phyloP scores from a whole-genome alignment of 768 basidiomycete species.

The Daedaleopsis nitida region DNA sequence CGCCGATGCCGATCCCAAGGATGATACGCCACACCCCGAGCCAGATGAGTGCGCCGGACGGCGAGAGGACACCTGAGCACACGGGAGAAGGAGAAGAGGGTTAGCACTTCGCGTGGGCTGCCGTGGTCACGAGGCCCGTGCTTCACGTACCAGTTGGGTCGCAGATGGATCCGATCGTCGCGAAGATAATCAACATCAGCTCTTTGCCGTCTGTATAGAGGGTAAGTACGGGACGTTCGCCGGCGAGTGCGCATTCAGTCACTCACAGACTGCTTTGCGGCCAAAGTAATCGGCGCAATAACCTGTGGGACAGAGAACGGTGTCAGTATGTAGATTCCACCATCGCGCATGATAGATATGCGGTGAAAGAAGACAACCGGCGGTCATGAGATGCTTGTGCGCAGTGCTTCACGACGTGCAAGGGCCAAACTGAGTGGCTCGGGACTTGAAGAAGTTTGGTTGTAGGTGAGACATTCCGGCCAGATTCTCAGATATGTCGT shows the following conservation, averaged over 20 bases:
- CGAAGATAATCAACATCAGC: conserved; percentile 78
- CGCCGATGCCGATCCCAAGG: conserved; percentile 78
- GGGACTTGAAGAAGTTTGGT: no score
- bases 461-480: no score
- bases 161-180: conserved; percentile 69
- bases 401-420: not conserved
- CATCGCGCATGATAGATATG: no score
- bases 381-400: no score
- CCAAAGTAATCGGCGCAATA: conserved; percentile 69
- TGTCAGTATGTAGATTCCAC: no score
- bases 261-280: conserved; percentile 65
- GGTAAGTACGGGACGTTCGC: not conserved
- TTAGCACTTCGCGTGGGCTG: not conserved
- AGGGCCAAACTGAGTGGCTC: no score
- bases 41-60: conserved; percentile 58
- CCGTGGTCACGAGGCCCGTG: no score
- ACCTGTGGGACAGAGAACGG: conserved; percentile 37
- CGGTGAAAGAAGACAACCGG: no score
- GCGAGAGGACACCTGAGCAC: conserved; percentile 47
- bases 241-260: not conserved
- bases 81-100: no score
- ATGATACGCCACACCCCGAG: conserved; percentile 68
- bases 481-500: no score
- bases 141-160: conserved; percentile 54
- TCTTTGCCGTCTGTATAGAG: conserved; percentile 64